Base-by-base conservation (phyloP, 257 asterid genomes). In the Leptodermis oblonga region DNA sequence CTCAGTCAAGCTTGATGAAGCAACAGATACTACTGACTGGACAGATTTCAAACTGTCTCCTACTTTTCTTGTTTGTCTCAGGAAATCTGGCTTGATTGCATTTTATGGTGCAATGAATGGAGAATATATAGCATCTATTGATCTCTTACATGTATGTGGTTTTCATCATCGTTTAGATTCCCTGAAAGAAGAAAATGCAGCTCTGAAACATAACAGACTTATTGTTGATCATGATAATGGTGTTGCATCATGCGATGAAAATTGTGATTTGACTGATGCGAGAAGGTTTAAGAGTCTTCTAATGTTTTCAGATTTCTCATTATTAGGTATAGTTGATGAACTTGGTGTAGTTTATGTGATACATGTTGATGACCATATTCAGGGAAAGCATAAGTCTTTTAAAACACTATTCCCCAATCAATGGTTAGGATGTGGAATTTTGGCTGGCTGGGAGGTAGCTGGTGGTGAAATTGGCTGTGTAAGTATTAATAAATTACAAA, bases 381-480 rank as follows among this genome's bases (percentile, higher is more conserved):
- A 59, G 28, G 84, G 70, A 68, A 81, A 78, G 77, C 71, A 70
- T 46, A 76, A 54, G 62, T 79, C 84, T 74, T 55, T 73, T 33
- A 82, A 76, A 78, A 79, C 74, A 11, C 68, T 69, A 39, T 71
- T 80, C 69, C 82, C 81, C 72, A 59, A 62, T 68, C 73, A 73
- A 70, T 77, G 76, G 73, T 68, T 82, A 59, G 84, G 84, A 42
- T 69, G 70, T 81, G 96, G 90, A 73, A 65, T 80, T 80, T 73
- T 90, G 77, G 75, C 81, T 69, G 78, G 83, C 60, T 93, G 94
- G 96, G 86, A 69, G 75, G 84, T 81, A 65, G 94, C 92, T 71
- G 86, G 87, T 64, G 83, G 90, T 78, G 97, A 87, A 67, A 84
- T 93, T 85, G 95, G 91, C 83, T 83, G 84, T 76, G 96, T 75